Evolutionary conservation across 345 rosid species (phyloP).

Genomic region (Salix viminalis): DNA sequence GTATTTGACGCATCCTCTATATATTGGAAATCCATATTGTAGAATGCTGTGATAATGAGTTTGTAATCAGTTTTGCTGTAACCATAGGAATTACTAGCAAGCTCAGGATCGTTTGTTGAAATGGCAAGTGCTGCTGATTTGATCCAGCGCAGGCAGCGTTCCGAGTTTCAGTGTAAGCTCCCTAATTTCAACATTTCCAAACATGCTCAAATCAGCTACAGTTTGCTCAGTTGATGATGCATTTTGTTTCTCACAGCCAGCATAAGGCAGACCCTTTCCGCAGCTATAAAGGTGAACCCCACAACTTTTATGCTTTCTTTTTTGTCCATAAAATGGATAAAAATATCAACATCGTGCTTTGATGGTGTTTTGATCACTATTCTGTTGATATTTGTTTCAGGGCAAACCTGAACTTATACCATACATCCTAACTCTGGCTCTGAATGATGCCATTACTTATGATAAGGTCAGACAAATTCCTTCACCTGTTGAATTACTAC

Average conservation of each 20-base stretch:
- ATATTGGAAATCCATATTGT: background rate
- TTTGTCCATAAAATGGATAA: background rate
- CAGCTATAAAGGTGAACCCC: slow-evolving; percentile 45
- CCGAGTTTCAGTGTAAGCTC: slow-evolving; percentile 67
- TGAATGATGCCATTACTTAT: slow-evolving; percentile 78
- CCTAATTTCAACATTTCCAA: background rate
- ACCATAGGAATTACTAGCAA: slow-evolving; percentile 60
- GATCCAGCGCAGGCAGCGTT: slow-evolving; percentile 86
- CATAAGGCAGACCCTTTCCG: slow-evolving; percentile 46
- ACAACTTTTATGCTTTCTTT: background rate
- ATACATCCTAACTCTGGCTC: slow-evolving; percentile 59
- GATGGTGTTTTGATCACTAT: background rate
- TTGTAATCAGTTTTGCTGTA: slow-evolving; percentile 49
- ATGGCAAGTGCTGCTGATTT: slow-evolving; percentile 77
- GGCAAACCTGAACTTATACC: slow-evolving; percentile 68
- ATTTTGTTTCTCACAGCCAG: slow-evolving; percentile 45
- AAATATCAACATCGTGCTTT: background rate
- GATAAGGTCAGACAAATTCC: slow-evolving; percentile 64
- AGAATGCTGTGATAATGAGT: slow-evolving; percentile 48
- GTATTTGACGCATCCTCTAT: background rate
- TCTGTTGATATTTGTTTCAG: slow-evolving; percentile 27
- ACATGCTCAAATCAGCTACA: slow-evolving; percentile 2
- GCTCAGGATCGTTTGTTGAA: slow-evolving; percentile 55
- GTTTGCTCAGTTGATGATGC: slow-evolving; percentile 6
- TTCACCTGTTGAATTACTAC: background rate